Base-by-base conservation (phyloP, 2,329 filamentous ascomycete species). In the Ascochyta koolunga region DNA sequence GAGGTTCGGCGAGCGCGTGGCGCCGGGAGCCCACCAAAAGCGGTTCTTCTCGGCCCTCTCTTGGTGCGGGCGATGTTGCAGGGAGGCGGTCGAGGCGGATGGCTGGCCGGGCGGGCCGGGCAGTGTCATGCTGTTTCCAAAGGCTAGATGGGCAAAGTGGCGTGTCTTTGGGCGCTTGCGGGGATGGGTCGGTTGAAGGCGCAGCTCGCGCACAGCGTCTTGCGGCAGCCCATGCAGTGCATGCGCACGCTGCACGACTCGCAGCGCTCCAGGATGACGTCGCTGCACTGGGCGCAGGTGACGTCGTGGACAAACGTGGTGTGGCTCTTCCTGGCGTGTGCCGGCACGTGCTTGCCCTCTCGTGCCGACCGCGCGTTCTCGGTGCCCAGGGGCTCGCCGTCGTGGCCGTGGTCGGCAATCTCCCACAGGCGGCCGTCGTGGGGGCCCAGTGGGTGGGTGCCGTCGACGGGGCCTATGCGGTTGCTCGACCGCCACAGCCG, bases 1-100 rank as follows among this genome's bases (percentile, higher is more conserved):
- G n/a, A 81, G 75, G 56, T 83, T 84, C 2, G 83, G 83, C 11
- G 82, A 84, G 38, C 79, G 76, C 11, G 75, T 77, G 5, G 79
- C 79, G n/a, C 80, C 80, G 1, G 82, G 82, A 3, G 83, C 82
- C 83, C 83, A 86, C 83, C 83, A 86, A 56, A 82, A 80, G n/a
- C 75, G 73, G 41, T 78, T 63, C n/a, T 57, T 60, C 25, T 65
- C 63, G 8, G 46, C 36, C 56, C 66, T 67, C 1, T 65, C 55
- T 32, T 61, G 55, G 8, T 54, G 63, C 39, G 39, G 62, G 21
- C 66, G 59, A 43, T 62, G 57, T 8, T 69, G 61, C 2, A 70
- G 44, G 4, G 66, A 66, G 19, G 60, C 32, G 6, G 64, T 64
- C 3, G 71, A 73, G 9, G 60, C 69, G 19, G 69, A 64, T 3